phyloP scores from a whole-genome alignment of 2,329 filamentous ascomycete genomes.

The Fusarium compactum region DNA sequence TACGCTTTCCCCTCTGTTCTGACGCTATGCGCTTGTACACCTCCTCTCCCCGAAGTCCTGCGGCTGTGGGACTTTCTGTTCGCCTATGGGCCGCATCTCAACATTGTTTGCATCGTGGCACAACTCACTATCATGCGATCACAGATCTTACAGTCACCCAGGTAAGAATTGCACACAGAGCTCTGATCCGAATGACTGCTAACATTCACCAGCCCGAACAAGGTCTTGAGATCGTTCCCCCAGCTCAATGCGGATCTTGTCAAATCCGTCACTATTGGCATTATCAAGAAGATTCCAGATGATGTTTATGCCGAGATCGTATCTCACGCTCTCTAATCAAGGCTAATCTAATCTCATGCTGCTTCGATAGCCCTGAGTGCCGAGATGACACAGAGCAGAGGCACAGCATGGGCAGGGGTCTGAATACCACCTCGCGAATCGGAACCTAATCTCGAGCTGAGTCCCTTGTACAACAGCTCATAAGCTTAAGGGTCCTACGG shows the following conservation, averaged over 20 bases:
- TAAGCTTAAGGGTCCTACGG: constrained; percentile 4
- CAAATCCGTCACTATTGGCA: constrained; percentile 84
- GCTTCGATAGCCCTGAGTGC: constrained; percentile 6
- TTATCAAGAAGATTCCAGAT: constrained; percentile 90
- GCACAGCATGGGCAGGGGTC: constrained; percentile 30
- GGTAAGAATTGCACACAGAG: constrained; percentile 62
- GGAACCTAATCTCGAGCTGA: constrained; percentile 26
- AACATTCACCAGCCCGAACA: constrained; percentile 80
- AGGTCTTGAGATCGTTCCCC: constrained; percentile 88
- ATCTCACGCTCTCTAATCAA: constrained; percentile 77
- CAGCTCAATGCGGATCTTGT: constrained; percentile 85
- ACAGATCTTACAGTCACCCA: constrained; percentile 83
- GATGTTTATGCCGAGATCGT: constrained; percentile 93
- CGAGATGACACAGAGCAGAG: background rate
- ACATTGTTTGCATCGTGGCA: constrained; percentile 95
- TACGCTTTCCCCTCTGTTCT: constrained; percentile 97
- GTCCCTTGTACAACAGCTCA: constrained; percentile 8
- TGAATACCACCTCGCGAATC: constrained; percentile 29
- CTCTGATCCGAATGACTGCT: constrained; percentile 20
- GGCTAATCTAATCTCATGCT: background rate
- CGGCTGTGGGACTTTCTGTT: constrained; percentile 97
- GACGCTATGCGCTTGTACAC: constrained; percentile 95
- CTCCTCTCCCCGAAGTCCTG: constrained; percentile 91
- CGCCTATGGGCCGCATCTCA: constrained; percentile 93
- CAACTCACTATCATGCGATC: constrained; percentile 91